Base-by-base conservation (phyloP, 1,139 yeast genomes). In the Tardiomyces blankii region DNA sequence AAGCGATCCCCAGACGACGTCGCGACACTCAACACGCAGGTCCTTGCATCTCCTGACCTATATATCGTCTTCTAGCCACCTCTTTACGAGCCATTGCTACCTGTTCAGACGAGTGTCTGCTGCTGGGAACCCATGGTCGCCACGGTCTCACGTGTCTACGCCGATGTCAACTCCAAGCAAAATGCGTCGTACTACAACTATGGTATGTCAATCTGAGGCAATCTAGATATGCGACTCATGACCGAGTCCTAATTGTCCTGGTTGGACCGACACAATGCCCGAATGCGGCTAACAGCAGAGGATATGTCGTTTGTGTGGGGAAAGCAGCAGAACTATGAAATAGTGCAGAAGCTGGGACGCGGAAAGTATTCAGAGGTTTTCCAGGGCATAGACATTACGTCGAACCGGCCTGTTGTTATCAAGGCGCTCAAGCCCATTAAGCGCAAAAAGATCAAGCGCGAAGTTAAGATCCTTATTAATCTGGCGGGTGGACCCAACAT, bases 361-460 rank as follows among this genome's bases (percentile, higher is more conserved):
- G 97, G 97, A 25, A 87, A 88, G 65, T 89, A 89, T 64, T 83
- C 95, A 7, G 97, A 89, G 65, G 97, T 89, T 38, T 89, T 89
- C 63, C 77, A 77, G 49, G 89, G 88, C 23, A 68, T 80, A 16
- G 80, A 80, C 56, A 48, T 64, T 18, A 51, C 55, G 39, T 48
- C 52, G 30, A 49, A 52, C 27, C 38, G 43, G 35, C 52, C 54
- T 32, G 68, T 73, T 42, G 95, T 89, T 41, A 86, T 89, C 55
- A 89, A 89, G 60, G 96, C 87, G 52, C 73, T 89, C 58, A 89
- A 89, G 62, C 97, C 97, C 1, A 96, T 89, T 40, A 88, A 88
- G 66, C 73, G 88, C 57, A 89, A 88, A 72, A 89, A 89, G 68
- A 88, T 89, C 53, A 85, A 84, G 67, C 74, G 97, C 58, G 97